Evolutionary conservation across 148 eudicot genomes (phyloP).

Genomic region (Spergularia marina): DNA sequence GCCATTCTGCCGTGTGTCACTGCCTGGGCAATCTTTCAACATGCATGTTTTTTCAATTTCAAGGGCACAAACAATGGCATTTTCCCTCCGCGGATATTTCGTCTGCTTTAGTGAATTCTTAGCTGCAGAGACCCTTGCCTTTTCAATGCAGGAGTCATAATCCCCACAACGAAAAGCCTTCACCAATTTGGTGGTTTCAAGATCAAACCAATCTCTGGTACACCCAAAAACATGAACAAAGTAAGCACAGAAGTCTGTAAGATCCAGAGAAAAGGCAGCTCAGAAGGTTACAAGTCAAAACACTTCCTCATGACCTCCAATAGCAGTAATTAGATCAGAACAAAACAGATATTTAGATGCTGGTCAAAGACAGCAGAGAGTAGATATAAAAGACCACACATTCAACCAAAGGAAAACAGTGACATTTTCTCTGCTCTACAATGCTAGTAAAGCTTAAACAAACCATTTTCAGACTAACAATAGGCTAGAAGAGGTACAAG

Average conservation of each 20-base stretch:
- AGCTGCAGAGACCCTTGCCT: slow-evolving; percentile 53
- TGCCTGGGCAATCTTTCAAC: slow-evolving; percentile 29
- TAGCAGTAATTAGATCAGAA: neutral
- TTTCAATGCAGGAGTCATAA: slow-evolving; percentile 61
- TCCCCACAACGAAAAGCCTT: slow-evolving; percentile 90
- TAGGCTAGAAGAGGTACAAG: neutral
- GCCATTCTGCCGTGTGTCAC: slow-evolving; percentile 25
- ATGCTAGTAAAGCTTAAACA: neutral
- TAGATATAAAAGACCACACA: neutral
- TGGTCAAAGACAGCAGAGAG: neutral
- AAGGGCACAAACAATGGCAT: slow-evolving; percentile 86
- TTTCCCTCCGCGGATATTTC: slow-evolving; percentile 72
- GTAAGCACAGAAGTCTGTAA: neutral
- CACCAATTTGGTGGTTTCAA: slow-evolving; percentile 61
- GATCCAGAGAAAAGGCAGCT: neutral
- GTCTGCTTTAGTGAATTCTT: slow-evolving; percentile 43
- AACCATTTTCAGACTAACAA: neutral
- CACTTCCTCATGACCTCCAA: neutral
- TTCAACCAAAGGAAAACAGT: neutral
- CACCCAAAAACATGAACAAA: slow-evolving; percentile 24
- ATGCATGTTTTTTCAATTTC: slow-evolving; percentile 60
- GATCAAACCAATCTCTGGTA: slow-evolving; percentile 77
- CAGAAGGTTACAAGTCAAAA: neutral
- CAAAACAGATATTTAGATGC: neutral
- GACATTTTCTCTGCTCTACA: neutral